These are phyloP conservation scores for Pyricularia pennisetigena DNA, from an alignment of 2,329 filamentous ascomycete species.

Conservation along the genomic window DNA sequence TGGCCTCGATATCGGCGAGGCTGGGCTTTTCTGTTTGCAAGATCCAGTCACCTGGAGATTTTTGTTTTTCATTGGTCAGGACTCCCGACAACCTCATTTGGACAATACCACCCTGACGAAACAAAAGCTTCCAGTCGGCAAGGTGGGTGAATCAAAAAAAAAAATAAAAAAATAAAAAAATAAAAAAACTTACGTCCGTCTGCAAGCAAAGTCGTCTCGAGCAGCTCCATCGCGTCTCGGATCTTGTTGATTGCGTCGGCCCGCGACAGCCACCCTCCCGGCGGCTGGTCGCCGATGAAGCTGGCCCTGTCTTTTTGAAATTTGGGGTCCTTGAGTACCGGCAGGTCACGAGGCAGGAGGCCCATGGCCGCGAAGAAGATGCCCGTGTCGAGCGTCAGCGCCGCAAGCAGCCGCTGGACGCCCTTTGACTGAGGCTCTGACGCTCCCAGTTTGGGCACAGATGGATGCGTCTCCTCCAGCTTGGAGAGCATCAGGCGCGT, in stretches of 20 bases:
- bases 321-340: conserved; percentile 42
- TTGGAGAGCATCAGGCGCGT: conserved; percentile 57
- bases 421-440: conserved; percentile 29
- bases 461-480: conserved; percentile 46
- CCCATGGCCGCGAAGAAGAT: conserved; percentile 43
- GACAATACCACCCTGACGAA: too few species aligned
- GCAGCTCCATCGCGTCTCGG: conserved; percentile 39
- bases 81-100: not conserved
- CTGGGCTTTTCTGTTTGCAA: conserved; percentile 38
- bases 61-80: not conserved
- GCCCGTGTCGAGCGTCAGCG: conserved; percentile 43
- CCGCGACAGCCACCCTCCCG: conserved; percentile 19
- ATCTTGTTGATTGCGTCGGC: conserved; percentile 49
- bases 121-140: not conserved
- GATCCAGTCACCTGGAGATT: conserved; percentile 39
- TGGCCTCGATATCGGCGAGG: conserved; percentile 58
- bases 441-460: conserved; percentile 20
- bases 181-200: conserved; percentile 39
- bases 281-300: conserved; percentile 18
- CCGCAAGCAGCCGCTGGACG: conserved; percentile 44
- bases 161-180: too few species aligned
- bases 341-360: conserved; percentile 46
- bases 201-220: conserved; percentile 53
- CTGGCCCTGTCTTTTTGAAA: conserved; percentile 49
- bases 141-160: not conserved